Conservation (phyloP, 106 monocot genomes). For the Iris macrosiphon region DNA sequence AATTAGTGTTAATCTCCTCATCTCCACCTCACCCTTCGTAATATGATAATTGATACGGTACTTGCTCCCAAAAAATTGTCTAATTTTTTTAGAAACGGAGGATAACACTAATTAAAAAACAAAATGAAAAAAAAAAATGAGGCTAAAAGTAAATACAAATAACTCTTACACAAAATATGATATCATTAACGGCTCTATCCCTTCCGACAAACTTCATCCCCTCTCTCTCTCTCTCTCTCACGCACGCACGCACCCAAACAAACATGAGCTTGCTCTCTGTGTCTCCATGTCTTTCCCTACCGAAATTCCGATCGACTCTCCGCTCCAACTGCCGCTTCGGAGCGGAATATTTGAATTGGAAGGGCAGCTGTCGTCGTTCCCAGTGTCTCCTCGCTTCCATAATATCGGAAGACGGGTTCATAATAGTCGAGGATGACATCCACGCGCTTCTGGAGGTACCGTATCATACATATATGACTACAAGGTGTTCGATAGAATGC, state of each 20-base stretch:
- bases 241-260: too few relatives aligned
- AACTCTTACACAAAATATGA: too few relatives aligned
- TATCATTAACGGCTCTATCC: too few relatives aligned
- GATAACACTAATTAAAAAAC: too few relatives aligned
- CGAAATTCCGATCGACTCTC: neutral
- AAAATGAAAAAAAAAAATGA: too few relatives aligned
- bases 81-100: too few relatives aligned
- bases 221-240: neutral
- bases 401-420: slow-evolving; percentile 13
- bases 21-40: too few relatives aligned
- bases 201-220: neutral
- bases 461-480: neutral
- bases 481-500: too few relatives aligned
- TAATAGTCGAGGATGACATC: slow-evolving; percentile 46
- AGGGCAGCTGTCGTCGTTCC: neutral
- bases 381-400: slow-evolving; percentile 1
- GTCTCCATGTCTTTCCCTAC: neutral
- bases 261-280: slow-evolving; percentile 8
- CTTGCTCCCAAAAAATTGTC: too few relatives aligned
- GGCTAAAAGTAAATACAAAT: too few relatives aligned
- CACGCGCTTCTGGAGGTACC: slow-evolving; percentile 31
- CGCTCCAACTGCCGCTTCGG: neutral
- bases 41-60: too few relatives aligned
- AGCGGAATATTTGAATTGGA: neutral
- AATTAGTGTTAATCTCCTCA: too few relatives aligned